Conservation (phyloP, 768 basidiomycete genomes). For the Boletus reticuloceps region DNA sequence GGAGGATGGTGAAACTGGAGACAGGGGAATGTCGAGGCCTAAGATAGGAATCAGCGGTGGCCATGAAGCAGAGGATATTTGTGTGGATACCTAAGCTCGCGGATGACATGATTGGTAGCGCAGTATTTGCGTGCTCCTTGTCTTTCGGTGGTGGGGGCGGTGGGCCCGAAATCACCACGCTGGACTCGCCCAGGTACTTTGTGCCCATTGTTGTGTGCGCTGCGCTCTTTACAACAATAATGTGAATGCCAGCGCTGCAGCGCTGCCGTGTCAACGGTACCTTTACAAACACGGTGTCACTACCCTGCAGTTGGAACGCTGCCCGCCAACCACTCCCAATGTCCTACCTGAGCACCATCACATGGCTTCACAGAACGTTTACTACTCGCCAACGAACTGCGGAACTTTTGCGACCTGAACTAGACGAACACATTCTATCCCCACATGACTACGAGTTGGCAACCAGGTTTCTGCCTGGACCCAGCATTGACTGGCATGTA, state of each 20-base stretch:
- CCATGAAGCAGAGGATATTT: background rate
- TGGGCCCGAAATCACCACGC: background rate
- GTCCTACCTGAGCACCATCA: conserved; percentile 27
- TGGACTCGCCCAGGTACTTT: background rate
- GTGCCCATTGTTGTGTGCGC: conserved; percentile 5
- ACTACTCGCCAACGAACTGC: conserved; percentile 32
- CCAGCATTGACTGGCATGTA: conserved; percentile 44
- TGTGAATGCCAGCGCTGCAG: background rate
- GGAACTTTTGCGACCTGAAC: conserved; percentile 31
- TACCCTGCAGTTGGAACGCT: background rate
- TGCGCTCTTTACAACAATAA: background rate
- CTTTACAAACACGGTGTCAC: background rate
- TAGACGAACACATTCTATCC: conserved; percentile 27
- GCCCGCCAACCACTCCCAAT: conserved; percentile 1
- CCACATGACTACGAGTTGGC: conserved; percentile 57
- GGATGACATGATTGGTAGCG: conserved; percentile 16
- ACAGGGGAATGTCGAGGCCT: conserved; percentile 25
- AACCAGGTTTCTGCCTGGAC: conserved; percentile 49
- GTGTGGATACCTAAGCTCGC: conserved; percentile 17
- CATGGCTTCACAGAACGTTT: conserved; percentile 47
- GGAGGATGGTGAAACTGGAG: conserved; percentile 18
- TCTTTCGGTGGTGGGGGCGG: conserved; percentile 23
- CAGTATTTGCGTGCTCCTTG: background rate
- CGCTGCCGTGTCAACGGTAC: no score
- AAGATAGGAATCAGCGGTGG: conserved; percentile 17